A percentile compares a stretch with the other conserved stretches of the same genome.
Evolutionary conservation across 768 basidiomycete species (phyloP).

Genomic region (Naganishia vaughanmartiniae): DNA sequence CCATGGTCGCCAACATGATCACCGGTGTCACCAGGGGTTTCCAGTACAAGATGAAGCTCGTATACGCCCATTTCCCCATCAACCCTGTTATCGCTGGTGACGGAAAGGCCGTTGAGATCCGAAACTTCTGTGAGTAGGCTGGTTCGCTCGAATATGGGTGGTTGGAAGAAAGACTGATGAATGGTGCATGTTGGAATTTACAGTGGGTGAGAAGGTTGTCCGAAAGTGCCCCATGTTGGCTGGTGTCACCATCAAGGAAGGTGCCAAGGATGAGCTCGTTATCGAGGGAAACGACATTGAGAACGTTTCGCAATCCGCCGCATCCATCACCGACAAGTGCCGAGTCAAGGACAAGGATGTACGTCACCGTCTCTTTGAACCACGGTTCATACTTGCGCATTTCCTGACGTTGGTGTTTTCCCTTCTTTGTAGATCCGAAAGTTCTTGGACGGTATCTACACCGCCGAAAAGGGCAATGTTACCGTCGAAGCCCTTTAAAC

Average conservation of each 20-base stretch:
- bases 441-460: constrained; percentile 64
- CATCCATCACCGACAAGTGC: constrained; percentile 93
- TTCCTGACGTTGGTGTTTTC: not conserved
- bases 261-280: constrained; percentile 59
- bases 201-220: constrained; percentile 66
- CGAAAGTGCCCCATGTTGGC: constrained; percentile 87
- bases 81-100: constrained; percentile 69
- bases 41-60: constrained; percentile 99
- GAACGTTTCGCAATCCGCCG: constrained; percentile 95
- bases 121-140: constrained; percentile 52
- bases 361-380: not conserved
- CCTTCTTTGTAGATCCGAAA: constrained; percentile 74
- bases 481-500: constrained; percentile 38
- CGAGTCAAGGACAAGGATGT: constrained; percentile 91
- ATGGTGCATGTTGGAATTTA: not conserved
- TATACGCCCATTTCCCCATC: constrained; percentile 99
- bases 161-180: not conserved
- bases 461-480: constrained; percentile 49
- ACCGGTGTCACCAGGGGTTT: constrained; percentile 98
- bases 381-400: not conserved
- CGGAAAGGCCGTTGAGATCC: constrained; percentile 51
- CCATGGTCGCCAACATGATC: constrained; percentile 94
- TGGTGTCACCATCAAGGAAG: constrained; percentile 59
- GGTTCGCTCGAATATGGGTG: not conserved
- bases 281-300: constrained; percentile 94